Evolutionary conservation across 805 yeast genomes (phyloP), one percentile per base, ranked within the genome.

Genomic region (Spathaspora hagerdaliae): DNA sequence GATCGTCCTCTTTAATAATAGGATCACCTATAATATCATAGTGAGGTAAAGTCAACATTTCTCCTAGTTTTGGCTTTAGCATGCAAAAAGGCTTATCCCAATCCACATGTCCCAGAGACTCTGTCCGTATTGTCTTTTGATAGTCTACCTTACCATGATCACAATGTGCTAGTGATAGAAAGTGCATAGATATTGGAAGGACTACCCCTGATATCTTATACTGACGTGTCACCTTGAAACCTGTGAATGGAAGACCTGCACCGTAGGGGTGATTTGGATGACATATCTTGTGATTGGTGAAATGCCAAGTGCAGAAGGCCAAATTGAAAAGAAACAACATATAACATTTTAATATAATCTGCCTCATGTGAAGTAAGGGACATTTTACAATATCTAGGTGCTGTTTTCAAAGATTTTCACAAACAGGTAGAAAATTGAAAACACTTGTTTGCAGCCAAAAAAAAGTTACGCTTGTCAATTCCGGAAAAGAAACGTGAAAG

Each of bases 191-290:
- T 56, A 45, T 70, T 51, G 7, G 74, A 69, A 35, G 73, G 62
- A 26, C 45, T 41, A 43, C 60, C 29, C 65, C 59, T 39, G 71
- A 74, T 24, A 74, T 56, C 19, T 72, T 66, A 47, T 74, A 75
- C 15, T 75, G 72, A 42, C 83, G 66, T 41, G 74, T 74, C 2
- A 82, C 61, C 45, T 76, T 75, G 52, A 81, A 78, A 0, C 89
- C 89, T 0, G 82, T 69, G 51, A 74, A 83, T 0, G 76, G 72
- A 10, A 63, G 42, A 6, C 51, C 7, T 8, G 13, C 27, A 7
- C 6, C 11, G n/a, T 46, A 49, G 14, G n/a, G 32, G 19, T 57
- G 56, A n/a, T 48, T 27, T 1, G 70, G 63, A 45, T 69, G 67
- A 54, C 79, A 74, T 2, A 56, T 52, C 44, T 54, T 65, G 47